These are phyloP conservation scores for Agastache rugosa DNA, from an alignment of 257 asterid genomes.

Conservation along the genomic window DNA sequence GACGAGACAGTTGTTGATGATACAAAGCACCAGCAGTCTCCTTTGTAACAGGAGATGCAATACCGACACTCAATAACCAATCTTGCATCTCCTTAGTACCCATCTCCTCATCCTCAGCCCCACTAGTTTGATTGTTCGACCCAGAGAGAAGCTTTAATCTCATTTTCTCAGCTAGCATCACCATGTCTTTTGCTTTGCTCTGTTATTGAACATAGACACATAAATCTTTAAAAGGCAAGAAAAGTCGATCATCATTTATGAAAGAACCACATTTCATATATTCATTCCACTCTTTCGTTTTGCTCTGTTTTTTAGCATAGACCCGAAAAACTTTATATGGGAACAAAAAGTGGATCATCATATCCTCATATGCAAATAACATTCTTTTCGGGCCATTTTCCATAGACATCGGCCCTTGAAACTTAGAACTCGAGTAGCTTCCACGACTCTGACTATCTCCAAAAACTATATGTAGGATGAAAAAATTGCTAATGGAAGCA, in stretches of 20 bases:
- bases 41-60: constrained; percentile 94
- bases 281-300: constrained; percentile 80
- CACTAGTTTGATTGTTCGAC: constrained; percentile 65
- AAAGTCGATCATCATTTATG: constrained; percentile 7
- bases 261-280: neutral
- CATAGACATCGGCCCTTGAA: neutral
- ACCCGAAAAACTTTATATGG: constrained; percentile 21
- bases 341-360: constrained; percentile 6
- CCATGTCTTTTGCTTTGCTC: constrained; percentile 99
- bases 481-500: constrained; percentile 11
- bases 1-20: constrained; percentile 97
- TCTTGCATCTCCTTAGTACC: constrained; percentile 98
- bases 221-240: constrained; percentile 15
- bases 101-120: constrained; percentile 78
- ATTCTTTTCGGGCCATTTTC: neutral
- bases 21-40: constrained; percentile 98
- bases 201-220: constrained; percentile 36
- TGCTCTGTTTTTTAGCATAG: constrained; percentile 51
- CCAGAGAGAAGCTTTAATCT: constrained; percentile 87
- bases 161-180: constrained; percentile 97
- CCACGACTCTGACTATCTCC: constrained; percentile 17
- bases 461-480: neutral
- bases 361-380: constrained; percentile 14
- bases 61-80: constrained; percentile 94
- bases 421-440: constrained; percentile 20